Base-by-base conservation (phyloP, 2,329 filamentous ascomycete genomes). In the Arthrobotrys megalospora region DNA sequence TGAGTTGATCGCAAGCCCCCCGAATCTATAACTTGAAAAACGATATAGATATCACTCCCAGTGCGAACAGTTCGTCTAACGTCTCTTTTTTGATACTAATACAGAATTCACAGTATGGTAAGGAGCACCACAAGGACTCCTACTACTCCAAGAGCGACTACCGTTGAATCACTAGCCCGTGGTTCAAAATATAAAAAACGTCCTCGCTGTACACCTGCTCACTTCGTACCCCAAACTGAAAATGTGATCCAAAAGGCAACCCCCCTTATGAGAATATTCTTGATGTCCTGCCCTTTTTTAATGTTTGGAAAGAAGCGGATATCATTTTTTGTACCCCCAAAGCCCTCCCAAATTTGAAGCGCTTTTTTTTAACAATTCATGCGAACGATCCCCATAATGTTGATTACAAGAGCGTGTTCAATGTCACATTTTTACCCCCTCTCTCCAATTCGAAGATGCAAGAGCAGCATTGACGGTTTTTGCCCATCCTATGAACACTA, bases 71-170 rank as follows among this genome's bases (percentile, higher is more conserved):
- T 43, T 8, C 55, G 19, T 55, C 65, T 62, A 68, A 78, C 58
- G 4, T 43, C 3, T 60, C 50, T 19, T 21, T 47, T n/a, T 53
- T 41, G 19, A 43, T 43, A 47, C 55, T 68, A 64, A 72, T 24
- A 58, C 62, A 78, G 75, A 34, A 78, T 53, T 78, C 75, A 16
- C 75, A 78, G 62, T 72, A 78, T 62, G 67, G 67, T 48, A 78
- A 78, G 75, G 75, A 78, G 14, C 66, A 77, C 45, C 75, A 78
- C 67, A 78, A 78, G 75, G 75, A 72, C 41, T 62, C 60, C 52
- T 78, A 78, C 67, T 78, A 78, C 75, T 67, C 66, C 58, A 71
- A 70, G 67, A 53, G 62, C 38, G 75, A 78, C 47, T 78, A 72
- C 53, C 75, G 75, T 64, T 78, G 71, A 78, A 72, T 53, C 55